phyloP scores from a whole-genome alignment of 2,329 filamentous ascomycete genomes.

The Cryphonectria japonica region DNA sequence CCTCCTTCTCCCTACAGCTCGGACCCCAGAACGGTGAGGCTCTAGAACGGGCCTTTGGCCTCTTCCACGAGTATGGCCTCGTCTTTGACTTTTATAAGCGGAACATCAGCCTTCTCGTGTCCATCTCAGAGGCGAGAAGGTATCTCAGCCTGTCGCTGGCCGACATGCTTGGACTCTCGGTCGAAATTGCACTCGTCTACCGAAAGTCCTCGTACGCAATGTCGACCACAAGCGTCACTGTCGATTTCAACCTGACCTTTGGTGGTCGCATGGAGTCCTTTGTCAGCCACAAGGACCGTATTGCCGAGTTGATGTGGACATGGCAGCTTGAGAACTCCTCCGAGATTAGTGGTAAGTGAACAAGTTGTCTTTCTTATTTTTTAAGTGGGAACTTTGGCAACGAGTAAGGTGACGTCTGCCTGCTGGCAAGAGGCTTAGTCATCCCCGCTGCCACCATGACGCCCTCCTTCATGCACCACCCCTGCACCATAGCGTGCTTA shows the following conservation, averaged over 20 bases:
- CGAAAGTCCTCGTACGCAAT: constrained; percentile 28
- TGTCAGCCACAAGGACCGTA: constrained; percentile 30
- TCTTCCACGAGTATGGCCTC: constrained; percentile 30
- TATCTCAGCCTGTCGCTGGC: constrained; percentile 31
- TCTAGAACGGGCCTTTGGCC: constrained; percentile 28
- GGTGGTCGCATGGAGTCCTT: constrained; percentile 29
- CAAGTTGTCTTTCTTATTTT: not conserved
- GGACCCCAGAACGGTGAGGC: constrained; percentile 29
- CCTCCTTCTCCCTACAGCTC: constrained; percentile 14
- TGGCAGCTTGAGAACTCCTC: constrained; percentile 30
- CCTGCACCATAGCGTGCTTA: constrained; percentile 8
- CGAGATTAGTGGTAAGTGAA: constrained; percentile 29
- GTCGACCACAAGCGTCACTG: constrained; percentile 28
- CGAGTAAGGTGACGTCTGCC: not conserved
- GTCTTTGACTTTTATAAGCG: constrained; percentile 29
- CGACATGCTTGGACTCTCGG: constrained; percentile 30
- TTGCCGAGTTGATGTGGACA: constrained; percentile 30
- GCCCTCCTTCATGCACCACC: constrained; percentile 25
- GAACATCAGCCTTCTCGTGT: constrained; percentile 29
- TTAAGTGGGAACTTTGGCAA: not conserved
- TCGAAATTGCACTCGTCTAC: constrained; percentile 28
- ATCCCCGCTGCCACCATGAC: constrained; percentile 15
- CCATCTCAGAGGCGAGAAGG: constrained; percentile 28
- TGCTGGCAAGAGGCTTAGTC: constrained; percentile 22
- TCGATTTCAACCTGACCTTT: constrained; percentile 30